Percentiles rank a stretch among this genome's conserved stretches.
Conservation (phyloP, 2,329 filamentous ascomycete species). For the Colletotrichum agaves region DNA sequence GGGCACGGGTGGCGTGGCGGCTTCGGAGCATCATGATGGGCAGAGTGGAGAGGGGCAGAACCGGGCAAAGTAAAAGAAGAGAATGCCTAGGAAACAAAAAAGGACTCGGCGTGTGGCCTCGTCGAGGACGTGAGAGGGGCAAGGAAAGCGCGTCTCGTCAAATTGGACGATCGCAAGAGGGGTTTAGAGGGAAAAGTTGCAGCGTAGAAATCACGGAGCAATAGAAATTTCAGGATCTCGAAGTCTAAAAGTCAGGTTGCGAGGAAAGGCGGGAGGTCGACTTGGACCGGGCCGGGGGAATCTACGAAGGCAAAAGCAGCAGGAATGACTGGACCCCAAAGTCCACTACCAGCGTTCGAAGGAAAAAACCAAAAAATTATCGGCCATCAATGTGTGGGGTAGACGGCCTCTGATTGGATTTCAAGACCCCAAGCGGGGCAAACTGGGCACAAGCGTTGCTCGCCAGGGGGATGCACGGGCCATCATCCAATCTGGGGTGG, state of each 20-base stretch:
- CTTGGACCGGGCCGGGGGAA: not conserved
- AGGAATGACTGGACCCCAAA: slow-evolving; percentile 7
- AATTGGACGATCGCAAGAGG: slow-evolving; percentile 34
- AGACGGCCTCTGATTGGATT: slow-evolving; percentile 10
- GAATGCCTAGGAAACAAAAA: slow-evolving; percentile 13
- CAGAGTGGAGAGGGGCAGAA: slow-evolving; percentile 33
- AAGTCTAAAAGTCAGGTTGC: slow-evolving; percentile 1
- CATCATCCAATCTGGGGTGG: slow-evolving; percentile 32
- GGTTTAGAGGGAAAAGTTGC: slow-evolving; percentile 3
- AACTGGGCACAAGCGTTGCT: slow-evolving; percentile 21
- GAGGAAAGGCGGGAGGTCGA: not conserved
- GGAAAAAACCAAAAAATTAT: slow-evolving; percentile 34
- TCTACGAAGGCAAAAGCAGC: not conserved
- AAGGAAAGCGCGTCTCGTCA: slow-evolving; percentile 30
- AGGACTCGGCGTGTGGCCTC: slow-evolving; percentile 28
- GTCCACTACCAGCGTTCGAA: not conserved
- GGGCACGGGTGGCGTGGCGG: slow-evolving; percentile 59
- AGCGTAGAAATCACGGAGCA: slow-evolving; percentile 22
- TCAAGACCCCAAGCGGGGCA: not conserved
- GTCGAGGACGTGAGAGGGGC: slow-evolving; percentile 9
- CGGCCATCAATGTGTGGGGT: slow-evolving; percentile 34
- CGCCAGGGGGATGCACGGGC: slow-evolving; percentile 20
- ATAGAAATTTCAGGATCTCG: slow-evolving; percentile 23
- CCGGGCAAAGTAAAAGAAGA: slow-evolving; percentile 12
- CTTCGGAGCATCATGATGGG: slow-evolving; percentile 58